A percentile compares a stretch with the other conserved stretches of the same genome.
Evolutionary conservation across 139 green algal species (phyloP).

Genomic region (Coelastrella sp.): DNA sequence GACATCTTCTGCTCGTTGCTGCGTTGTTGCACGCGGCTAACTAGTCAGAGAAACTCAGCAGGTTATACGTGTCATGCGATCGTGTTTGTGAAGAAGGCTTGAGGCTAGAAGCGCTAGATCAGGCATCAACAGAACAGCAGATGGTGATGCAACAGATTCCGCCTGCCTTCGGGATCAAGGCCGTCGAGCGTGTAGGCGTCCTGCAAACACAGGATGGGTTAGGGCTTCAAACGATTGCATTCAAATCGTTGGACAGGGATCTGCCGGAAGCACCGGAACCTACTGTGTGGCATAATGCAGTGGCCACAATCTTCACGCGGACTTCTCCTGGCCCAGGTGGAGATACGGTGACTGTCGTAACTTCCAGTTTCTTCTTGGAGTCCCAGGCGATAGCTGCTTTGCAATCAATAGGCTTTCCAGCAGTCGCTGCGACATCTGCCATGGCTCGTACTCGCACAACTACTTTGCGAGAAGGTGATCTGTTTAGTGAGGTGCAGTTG

Average conservation of each 20-base stretch:
- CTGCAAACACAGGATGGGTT: conserved; percentile 27
- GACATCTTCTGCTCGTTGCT: no score
- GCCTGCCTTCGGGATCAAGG: conserved; percentile 73
- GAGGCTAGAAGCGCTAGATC: no score
- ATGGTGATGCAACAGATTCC: neutral
- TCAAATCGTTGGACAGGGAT: neutral
- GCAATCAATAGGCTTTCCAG: conserved; percentile 88
- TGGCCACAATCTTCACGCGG: conserved; percentile 89
- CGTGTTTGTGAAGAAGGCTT: no score
- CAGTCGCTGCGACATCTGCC: neutral
- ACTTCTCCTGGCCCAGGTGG: conserved; percentile 94
- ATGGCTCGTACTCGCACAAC: neutral
- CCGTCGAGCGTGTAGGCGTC: conserved; percentile 95
- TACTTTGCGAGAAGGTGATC: neutral
- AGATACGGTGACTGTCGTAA: conserved; percentile 87
- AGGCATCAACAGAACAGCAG: no score
- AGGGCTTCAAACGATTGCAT: neutral
- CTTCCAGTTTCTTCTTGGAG: conserved; percentile 87
- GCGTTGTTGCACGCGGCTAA: no score
- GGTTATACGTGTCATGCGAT: no score
- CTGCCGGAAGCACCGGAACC: neutral
- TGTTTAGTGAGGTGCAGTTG: neutral
- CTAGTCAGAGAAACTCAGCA: no score
- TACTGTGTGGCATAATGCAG: conserved; percentile 95
- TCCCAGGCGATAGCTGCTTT: conserved; percentile 95